Evolutionary conservation across 305 asterid genomes (phyloP), one percentile per base, ranked within the genome.

Genomic region (Fraxinus ornus): DNA sequence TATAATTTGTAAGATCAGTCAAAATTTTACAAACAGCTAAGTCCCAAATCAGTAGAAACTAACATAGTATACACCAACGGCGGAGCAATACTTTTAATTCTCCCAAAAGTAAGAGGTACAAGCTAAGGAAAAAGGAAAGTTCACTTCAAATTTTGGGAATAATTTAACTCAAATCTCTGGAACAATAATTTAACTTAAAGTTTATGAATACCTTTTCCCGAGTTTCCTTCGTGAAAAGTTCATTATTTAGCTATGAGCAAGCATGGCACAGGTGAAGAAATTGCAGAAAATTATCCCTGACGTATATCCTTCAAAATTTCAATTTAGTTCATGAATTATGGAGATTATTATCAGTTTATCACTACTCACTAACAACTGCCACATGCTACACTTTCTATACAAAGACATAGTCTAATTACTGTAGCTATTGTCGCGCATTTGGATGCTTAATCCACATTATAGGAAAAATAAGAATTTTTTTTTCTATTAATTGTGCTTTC

Each of bases 241-340:
- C 99, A 85, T 66, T 95, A 84, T 94, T 94, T 88, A 89, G 97
- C 86, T 91, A 91, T 73, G 98, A 95, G 90, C 99, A 95, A 88
- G 97, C 99, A 89, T 95, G 98, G 98, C 99, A 94, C 88, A 95
- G 97, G 98, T 94, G 86, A 76, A 49, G 70, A 83, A 83, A 74
- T 60, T 39, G 76, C 73, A 70, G 77, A 75, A 83, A 44, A 44
- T 75, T 52, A 7, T 79, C 36, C 64, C 66, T 57, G 75, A 10
- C 17, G 10, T 37, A 76, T 82, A 80, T 68, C 60, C 76, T 32
- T 85, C 82, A 47, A 80, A 41, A 19, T 68, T 77, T 79, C 41
- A 52, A 80, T 17, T 26, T 68, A 3, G 39, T 28, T 73, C 80
- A 39, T 68, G 9, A 60, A 35, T 15, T 66, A 70, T 22, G 78